Evolutionary conservation across 129 eudicot species (phyloP).

Genomic region (Artemisia tridentata): DNA sequence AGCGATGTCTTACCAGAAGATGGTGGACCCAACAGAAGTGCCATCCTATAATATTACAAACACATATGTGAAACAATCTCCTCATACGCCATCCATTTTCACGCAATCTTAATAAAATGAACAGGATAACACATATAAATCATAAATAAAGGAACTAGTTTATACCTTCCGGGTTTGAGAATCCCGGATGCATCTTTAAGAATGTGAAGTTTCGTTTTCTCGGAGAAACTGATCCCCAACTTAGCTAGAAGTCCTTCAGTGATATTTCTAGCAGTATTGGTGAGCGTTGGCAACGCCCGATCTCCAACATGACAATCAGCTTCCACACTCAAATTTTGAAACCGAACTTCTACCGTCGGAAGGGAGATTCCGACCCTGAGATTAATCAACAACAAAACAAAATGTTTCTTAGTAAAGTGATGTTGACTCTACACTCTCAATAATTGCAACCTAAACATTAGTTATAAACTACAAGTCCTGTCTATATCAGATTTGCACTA

Average conservation of each 20-base stretch:
- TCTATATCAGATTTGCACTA: not conserved
- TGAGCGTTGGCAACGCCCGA: conserved; percentile 55
- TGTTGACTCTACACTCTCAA: not conserved
- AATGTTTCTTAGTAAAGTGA: not conserved
- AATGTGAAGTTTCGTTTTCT: conserved; percentile 37
- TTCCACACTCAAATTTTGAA: conserved; percentile 37
- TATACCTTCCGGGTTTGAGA: conserved; percentile 58
- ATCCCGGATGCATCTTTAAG: conserved; percentile 49
- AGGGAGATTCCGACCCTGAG: conserved; percentile 51
- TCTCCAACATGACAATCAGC: conserved; percentile 53
- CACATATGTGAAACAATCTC: no score
- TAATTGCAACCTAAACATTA: conserved; percentile 3
- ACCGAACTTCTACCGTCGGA: conserved; percentile 52
- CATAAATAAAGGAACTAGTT: no score
- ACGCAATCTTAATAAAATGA: no score
- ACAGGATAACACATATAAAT: no score
- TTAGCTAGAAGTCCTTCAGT: conserved; percentile 34
- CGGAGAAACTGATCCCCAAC: conserved; percentile 36
- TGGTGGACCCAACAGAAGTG: conserved; percentile 67
- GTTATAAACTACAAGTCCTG: not conserved
- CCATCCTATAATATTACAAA: conserved; percentile 42
- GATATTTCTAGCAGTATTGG: conserved; percentile 42
- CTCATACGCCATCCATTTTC: no score
- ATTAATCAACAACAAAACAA: not conserved
- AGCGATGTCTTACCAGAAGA: conserved; percentile 73